Percentiles rank a stretch among this genome's conserved stretches.
Evolutionary conservation across 1,139 yeast species (phyloP).

Genomic region (Scheffersomyces illinoinensis): DNA sequence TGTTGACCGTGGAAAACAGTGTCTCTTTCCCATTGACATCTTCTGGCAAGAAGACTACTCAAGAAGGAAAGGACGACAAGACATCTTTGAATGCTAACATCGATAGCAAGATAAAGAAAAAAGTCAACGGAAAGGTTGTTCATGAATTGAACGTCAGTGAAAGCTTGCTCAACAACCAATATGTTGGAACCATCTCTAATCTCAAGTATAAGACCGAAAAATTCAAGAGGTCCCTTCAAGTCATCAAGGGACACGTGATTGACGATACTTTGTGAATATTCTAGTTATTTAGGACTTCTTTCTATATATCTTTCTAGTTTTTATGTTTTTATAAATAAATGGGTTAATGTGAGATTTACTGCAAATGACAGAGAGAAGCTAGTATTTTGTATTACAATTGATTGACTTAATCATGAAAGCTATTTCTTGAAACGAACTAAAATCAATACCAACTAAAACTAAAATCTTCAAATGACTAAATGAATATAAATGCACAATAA

Average conservation of each 20-base stretch:
- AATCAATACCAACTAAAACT: not conserved
- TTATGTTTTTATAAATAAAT: no score
- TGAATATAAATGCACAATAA: not conserved
- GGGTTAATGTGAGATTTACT: not conserved
- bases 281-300: not conserved
- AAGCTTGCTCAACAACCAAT: not conserved
- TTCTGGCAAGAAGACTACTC: not conserved
- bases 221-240: constrained; percentile 1
- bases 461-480: not conserved
- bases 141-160: constrained; percentile 1
- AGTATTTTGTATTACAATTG: not conserved
- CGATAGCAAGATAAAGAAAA: not conserved
- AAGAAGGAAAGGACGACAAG: not conserved
- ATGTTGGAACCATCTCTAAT: constrained; percentile 1
- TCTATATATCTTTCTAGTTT: not conserved
- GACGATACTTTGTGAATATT: not conserved
- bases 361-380: not conserved
- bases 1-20: not conserved
- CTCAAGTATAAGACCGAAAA: constrained; percentile 3
- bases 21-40: not conserved
- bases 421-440: not conserved
- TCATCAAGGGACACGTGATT: not conserved
- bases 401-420: not conserved
- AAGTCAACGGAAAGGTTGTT: not conserved
- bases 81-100: not conserved